phyloP scores from a whole-genome alignment of 2,329 filamentous ascomycete species.

The Paraconiothyrium sp. region DNA sequence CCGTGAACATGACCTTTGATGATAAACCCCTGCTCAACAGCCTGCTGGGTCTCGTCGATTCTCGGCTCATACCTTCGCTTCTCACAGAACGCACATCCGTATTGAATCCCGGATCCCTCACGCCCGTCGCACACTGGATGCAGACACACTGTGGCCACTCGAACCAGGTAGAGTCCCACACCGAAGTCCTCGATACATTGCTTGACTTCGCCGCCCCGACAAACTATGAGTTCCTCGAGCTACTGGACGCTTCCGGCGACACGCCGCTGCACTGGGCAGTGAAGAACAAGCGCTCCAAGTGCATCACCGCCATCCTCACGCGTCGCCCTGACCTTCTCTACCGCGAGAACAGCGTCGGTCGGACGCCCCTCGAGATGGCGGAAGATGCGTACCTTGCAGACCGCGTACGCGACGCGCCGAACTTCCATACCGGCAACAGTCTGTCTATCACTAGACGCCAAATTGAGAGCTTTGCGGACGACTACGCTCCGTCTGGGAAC shows the following conservation, averaged over 20 bases:
- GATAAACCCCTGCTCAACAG: constrained; percentile 28
- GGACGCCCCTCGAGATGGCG: constrained; percentile 75
- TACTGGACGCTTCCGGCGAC: constrained; percentile 72
- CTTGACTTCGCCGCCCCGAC: constrained; percentile 44
- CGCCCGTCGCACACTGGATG: constrained; percentile 65
- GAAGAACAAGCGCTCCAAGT: constrained; percentile 47
- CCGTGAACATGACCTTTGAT: constrained; percentile 42
- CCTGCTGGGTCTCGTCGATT: constrained; percentile 68
- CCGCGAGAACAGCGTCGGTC: constrained; percentile 79
- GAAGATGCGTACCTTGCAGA: constrained; percentile 62
- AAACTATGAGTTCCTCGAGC: constrained; percentile 62
- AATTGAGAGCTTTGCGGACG: constrained; percentile 32
- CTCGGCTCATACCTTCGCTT: constrained; percentile 65
- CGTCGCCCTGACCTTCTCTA: constrained; percentile 68
- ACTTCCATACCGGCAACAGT: background rate
- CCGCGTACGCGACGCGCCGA: constrained; percentile 34
- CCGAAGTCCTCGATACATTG: constrained; percentile 28
- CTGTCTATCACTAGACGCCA: constrained; percentile 19
- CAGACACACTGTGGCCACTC: constrained; percentile 20
- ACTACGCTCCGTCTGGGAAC: constrained; percentile 1
- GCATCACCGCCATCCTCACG: constrained; percentile 61
- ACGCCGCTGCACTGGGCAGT: constrained; percentile 70
- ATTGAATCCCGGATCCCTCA: constrained; percentile 61
- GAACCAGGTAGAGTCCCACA: background rate
- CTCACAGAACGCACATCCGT: constrained; percentile 66